Percentiles rank a stretch among this genome's conserved stretches.
phyloP scores from a whole-genome alignment of 352 stramenopile genomes.

The Phytophthora aleatoria region DNA sequence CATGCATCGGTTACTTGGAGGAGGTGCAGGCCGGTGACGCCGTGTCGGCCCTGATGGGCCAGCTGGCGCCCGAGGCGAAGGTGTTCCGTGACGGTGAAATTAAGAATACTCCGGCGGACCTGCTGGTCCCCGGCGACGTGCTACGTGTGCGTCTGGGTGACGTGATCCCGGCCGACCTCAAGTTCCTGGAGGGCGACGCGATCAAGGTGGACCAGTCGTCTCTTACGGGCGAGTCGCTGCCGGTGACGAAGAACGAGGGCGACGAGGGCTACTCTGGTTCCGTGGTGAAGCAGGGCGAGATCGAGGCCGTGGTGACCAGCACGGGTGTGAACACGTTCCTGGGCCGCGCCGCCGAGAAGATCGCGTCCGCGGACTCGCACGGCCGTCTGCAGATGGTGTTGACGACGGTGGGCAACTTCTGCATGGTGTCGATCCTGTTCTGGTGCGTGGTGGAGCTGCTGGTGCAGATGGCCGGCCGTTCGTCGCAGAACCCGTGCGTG shows the following conservation, averaged over 20 bases:
- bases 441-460: slow-evolving; percentile 88
- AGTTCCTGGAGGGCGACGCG: slow-evolving; percentile 79
- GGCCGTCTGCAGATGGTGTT: slow-evolving; percentile 92
- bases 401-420: slow-evolving; percentile 92
- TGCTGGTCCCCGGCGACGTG: slow-evolving; percentile 75
- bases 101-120: slow-evolving; percentile 64
- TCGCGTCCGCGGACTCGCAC: slow-evolving; percentile 72
- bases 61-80: slow-evolving; percentile 85
- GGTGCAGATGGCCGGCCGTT: slow-evolving; percentile 76
- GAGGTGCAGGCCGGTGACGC: slow-evolving; percentile 88
- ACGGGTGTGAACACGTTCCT: slow-evolving; percentile 93
- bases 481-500: slow-evolving; percentile 85
- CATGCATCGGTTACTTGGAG: slow-evolving; percentile 82
- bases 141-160: slow-evolving; percentile 87
- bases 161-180: slow-evolving; percentile 92
- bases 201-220: slow-evolving; percentile 92
- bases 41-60: slow-evolving; percentile 89
- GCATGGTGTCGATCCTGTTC: slow-evolving; percentile 88
- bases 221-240: slow-evolving; percentile 94
- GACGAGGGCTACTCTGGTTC: slow-evolving; percentile 86
- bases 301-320: slow-evolving; percentile 88
- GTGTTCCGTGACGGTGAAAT: slow-evolving; percentile 85
- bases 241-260: slow-evolving; percentile 85
- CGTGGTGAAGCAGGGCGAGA: slow-evolving; percentile 89
- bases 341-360: slow-evolving; percentile 85